A percentile compares a stretch with the other conserved stretches of the same genome.
Evolutionary conservation across 2,329 filamentous ascomycete genomes (phyloP).

Genomic region (Aspergillus sp.): DNA sequence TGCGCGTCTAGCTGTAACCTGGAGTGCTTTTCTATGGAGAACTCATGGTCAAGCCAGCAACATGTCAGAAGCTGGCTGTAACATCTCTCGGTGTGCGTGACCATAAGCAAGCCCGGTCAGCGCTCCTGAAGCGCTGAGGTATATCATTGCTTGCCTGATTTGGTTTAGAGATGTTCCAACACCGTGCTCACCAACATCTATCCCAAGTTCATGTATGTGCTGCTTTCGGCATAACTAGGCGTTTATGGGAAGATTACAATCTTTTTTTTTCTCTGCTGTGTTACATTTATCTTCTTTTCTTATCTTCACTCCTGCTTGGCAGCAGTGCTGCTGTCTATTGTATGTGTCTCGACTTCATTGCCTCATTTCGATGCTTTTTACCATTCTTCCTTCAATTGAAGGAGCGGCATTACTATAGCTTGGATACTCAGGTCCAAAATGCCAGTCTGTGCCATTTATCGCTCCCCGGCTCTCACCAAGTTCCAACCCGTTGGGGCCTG

Average conservation of each 20-base stretch:
- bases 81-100: conserved; percentile 11
- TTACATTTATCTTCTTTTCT: conserved; percentile 18
- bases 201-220: conserved; percentile 21
- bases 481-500: neutral
- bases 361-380: conserved; percentile 13
- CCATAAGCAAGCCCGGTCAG: conserved; percentile 1
- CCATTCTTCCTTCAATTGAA: conserved; percentile 10
- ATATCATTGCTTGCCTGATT: conserved; percentile 7
- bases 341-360: conserved; percentile 16
- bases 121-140: conserved; percentile 5
- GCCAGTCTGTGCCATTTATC: conserved; percentile 8
- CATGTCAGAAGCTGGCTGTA: neutral
- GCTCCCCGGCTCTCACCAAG: neutral
- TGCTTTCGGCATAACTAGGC: conserved; percentile 39
- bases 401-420: conserved; percentile 26
- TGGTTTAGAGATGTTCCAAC: neutral
- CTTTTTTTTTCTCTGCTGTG: conserved; percentile 24
- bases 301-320: conserved; percentile 23
- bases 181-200: conserved; percentile 16
- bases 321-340: conserved; percentile 18
- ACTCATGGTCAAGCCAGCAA: neutral
- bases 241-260: conserved; percentile 37
- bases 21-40: neutral
- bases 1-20: neutral
- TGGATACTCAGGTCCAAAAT: conserved; percentile 26